These are phyloP conservation scores for Teunomyces aglyptinius DNA, from an alignment of 805 yeast genomes.

Conservation along the genomic window DNA sequence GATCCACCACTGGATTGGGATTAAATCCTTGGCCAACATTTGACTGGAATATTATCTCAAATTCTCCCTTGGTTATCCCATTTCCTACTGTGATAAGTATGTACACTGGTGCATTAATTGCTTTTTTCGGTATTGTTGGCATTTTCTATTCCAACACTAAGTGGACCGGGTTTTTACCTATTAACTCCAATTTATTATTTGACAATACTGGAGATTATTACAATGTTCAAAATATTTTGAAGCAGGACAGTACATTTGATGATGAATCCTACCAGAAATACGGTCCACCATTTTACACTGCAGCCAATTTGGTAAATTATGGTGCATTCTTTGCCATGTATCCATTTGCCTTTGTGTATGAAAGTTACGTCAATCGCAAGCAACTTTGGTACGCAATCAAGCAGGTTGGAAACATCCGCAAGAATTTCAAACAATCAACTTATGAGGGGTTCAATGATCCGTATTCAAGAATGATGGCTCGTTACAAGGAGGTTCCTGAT, in stretches of 20 bases:
- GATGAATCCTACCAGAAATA: conserved; percentile 14
- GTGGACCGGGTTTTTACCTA: conserved; percentile 31
- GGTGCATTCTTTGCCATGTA: conserved; percentile 25
- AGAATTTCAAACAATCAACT: conserved; percentile 20
- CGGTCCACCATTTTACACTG: conserved; percentile 23
- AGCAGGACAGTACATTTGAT: conserved; percentile 11
- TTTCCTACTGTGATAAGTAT: conserved; percentile 17
- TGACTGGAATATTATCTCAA: conserved; percentile 33
- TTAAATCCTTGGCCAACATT: conserved; percentile 53
- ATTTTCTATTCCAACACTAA: conserved; percentile 26
- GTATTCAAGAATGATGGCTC: conserved; percentile 30
- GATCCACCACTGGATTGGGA: conserved; percentile 48
- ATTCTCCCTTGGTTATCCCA: conserved; percentile 19
- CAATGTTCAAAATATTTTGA: conserved; percentile 12
- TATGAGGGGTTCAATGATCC: conserved; percentile 35
- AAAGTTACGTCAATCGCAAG: conserved; percentile 12
- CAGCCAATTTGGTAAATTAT: conserved; percentile 20
- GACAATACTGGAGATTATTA: conserved; percentile 24
- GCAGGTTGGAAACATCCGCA: conserved; percentile 14
- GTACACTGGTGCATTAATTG: conserved; percentile 20
- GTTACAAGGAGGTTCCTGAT: conserved; percentile 36
- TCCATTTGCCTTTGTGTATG: conserved; percentile 24
- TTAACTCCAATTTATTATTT: conserved; percentile 21
- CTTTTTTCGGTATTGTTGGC: conserved; percentile 22
- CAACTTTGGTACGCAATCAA: conserved; percentile 13